Evolutionary conservation across 768 basidiomycete genomes (phyloP), one percentile per base, ranked within the genome.

Genomic region (Dendrothele bispora): DNA sequence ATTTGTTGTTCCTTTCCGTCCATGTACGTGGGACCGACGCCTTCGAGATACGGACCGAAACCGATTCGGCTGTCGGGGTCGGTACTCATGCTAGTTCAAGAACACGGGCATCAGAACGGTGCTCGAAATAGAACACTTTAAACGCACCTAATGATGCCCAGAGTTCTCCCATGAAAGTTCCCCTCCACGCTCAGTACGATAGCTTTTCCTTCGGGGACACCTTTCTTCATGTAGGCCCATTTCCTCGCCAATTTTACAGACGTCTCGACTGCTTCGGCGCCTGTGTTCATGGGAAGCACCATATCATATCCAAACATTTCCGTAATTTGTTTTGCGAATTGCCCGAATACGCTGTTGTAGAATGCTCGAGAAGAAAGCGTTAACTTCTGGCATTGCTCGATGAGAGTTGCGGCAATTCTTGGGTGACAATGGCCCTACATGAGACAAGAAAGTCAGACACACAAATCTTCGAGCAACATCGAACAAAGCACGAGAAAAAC

Each of bases 231-330:
- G 69, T 98, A 98, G 2, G 88, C 95, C 97, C 97, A 98, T 72
- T 98, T 98, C 56, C 97, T 72, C 0, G 97, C 86, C 15, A 98
- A 78, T 77, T 99, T 99, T 64, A 99, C 67, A n/a, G 86, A 83
- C 0, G 95, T 97, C 72, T 99, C 97, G 46, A 98, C 97, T 7
- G 97, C 97, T 62, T 99, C 97, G 1, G 94, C 94, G 38, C 95
- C 95, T 1, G 95, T 98, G 77, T 99, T 99, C 94, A 98, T 97
- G 20, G 95, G 95, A 7, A 98, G 75, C 2, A 97, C 92, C 84
- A 93, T 94, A 53, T 95, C 95, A 65, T 89, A 98, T 11, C 86
- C 86, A 61, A 95, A 93, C 69, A 89, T 80, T 49, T 81, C 71
- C 1, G 88, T 91, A 50, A 98, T 75, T 64, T 83, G 79, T 70